Percentiles rank a stretch among this genome's conserved stretches.
These are phyloP conservation scores for Tetrapyrgos nigripes DNA, from an alignment of 1,284 basidiomycete genomes.

Conservation along the genomic window DNA sequence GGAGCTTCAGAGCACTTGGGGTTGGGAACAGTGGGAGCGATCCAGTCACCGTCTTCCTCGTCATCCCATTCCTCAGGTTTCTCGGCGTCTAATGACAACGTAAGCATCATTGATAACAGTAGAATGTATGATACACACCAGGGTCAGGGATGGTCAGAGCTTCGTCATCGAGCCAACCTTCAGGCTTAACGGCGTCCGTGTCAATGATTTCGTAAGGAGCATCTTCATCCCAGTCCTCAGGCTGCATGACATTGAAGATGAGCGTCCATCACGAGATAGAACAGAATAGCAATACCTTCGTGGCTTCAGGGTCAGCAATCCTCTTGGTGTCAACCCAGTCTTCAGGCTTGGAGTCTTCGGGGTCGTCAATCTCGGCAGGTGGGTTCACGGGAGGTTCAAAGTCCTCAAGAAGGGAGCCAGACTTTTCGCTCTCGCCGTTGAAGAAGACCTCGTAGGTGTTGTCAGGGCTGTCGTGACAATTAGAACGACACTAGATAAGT, in stretches of 20 bases:
- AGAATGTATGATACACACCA: conserved; percentile 45
- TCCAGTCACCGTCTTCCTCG: conserved; percentile 99
- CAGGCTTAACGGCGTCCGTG: conserved; percentile 88
- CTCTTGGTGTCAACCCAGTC: conserved; percentile 93
- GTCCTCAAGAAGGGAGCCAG: conserved; percentile 91
- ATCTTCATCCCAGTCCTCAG: conserved; percentile 96
- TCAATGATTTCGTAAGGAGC: conserved; percentile 92
- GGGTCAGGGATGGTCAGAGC: conserved; percentile 87
- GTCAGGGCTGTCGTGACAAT: no score
- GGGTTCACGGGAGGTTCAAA: conserved; percentile 98
- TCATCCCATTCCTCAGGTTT: conserved; percentile 99
- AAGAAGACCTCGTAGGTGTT: conserved; percentile 94
- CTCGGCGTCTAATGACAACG: conserved; percentile 67
- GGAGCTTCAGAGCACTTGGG: conserved; percentile 89
- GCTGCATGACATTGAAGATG: conserved; percentile 46
- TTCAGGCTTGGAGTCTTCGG: conserved; percentile 88
- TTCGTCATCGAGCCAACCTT: conserved; percentile 96
- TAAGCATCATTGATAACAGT: neutral
- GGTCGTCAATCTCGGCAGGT: conserved; percentile 90
- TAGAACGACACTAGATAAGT: conserved; percentile 12
- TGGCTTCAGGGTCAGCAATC: conserved; percentile 87
- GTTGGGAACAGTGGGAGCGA: conserved; percentile 89
- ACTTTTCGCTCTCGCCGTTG: conserved; percentile 85
- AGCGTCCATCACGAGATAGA: neutral
- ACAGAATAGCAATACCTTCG: conserved; percentile 63